Base-by-base conservation (phyloP, 1,284 basidiomycete species). In the Ustilago vetiveriae region DNA sequence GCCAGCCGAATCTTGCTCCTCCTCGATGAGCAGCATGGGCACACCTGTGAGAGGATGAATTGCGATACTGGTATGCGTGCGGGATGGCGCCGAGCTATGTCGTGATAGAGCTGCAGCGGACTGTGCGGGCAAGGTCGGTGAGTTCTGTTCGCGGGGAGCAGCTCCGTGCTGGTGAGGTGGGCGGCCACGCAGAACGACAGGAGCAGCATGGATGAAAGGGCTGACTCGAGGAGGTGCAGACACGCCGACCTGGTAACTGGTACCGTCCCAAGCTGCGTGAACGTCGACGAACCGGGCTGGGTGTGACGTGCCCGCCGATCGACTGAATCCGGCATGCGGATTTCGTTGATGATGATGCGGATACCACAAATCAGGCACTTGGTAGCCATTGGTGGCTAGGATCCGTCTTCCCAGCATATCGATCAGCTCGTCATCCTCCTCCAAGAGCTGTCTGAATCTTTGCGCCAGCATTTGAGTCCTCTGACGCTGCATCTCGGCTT, bases 361-460 rank as follows among this genome's bases (percentile, higher is more conserved):
- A 6, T 44, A 32, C 62, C 57, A 65, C 32, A 58, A 27, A 26
- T 67, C 63, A 13, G 42, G 40, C 4, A 76, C 46, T 21, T 70
- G 68, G 23, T 72, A 44, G 3, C 74, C 74, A 4, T 50, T 47
- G 11, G 62, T 46, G 1, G 74, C 68, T 6, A 76, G 60, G 4
- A 76, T 32, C 16, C 74, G 58, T 14, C 66, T 55, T 0, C 74
- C 74, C 36, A 76, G 62, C 33, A 71, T 46, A 21, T 74, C 57
- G 11, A 70, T 37, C 9, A 76, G 57, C 35, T 68, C 38, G 1
- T 76, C 74, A 27, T 76, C 52, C n/a, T 74, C 69, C 6, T 63
- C 59, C 17, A 76, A 42, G 21, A 74, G 44, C 13, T 46, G 49
- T 11, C 60, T 50, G 22, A 76, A 56, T 16, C 46, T 45, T 19